A percentile compares a stretch with the other conserved stretches of the same genome.
These are phyloP conservation scores for Endothia cerciana DNA, from an alignment of 2,329 filamentous ascomycete species.

Conservation along the genomic window DNA sequence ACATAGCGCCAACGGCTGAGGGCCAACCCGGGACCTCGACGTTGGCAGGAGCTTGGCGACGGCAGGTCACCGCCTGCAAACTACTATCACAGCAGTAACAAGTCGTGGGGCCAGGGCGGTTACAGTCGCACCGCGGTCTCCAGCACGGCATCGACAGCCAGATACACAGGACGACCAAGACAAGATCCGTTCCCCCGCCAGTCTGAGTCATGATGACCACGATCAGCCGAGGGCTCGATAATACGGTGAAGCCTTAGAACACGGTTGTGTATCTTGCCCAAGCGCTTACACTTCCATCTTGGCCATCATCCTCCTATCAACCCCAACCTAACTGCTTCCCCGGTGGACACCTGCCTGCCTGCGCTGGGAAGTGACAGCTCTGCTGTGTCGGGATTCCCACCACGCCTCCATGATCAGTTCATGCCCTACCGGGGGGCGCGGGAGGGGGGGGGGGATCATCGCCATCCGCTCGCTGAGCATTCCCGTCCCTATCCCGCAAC, in stretches of 20 bases:
- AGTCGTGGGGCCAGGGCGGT: too few species aligned
- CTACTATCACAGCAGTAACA: background rate
- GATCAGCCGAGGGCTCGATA: conserved; percentile 1
- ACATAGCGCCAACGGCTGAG: too few species aligned
- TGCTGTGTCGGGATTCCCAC: background rate
- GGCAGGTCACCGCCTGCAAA: too few species aligned
- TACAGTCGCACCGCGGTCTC: background rate
- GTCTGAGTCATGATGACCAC: conserved; percentile 12
- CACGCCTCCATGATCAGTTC: background rate
- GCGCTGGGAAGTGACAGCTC: background rate
- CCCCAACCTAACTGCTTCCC: background rate
- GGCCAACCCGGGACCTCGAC: too few species aligned
- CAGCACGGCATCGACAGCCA: background rate
- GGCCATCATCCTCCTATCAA: conserved; percentile 6
- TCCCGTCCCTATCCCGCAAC: background rate
- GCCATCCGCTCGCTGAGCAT: background rate
- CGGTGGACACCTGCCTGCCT: background rate
- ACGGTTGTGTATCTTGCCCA: conserved; percentile 8
- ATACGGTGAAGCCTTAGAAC: conserved; percentile 12
- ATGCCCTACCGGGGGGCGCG: background rate
- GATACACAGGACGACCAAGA: background rate
- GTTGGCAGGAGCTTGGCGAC: too few species aligned
- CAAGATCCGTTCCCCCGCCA: conserved; percentile 1
- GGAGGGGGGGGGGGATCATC: background rate
- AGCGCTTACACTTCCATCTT: conserved; percentile 9